phyloP scores from a whole-genome alignment of 805 yeast species.

The Nakazawaea anatomiae region DNA sequence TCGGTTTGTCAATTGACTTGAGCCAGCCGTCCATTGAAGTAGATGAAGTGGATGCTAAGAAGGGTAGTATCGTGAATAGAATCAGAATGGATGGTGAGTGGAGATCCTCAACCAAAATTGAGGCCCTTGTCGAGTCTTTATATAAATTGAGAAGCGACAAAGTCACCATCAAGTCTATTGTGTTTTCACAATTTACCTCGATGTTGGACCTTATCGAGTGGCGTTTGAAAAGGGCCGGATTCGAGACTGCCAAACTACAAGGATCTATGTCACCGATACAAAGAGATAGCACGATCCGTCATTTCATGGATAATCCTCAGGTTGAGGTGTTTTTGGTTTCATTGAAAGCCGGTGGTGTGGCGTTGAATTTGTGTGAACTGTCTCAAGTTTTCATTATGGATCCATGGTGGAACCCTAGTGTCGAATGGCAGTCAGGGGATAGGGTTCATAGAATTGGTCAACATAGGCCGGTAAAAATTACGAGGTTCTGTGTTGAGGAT shows the following conservation, averaged over 20 bases:
- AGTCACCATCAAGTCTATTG: conserved; percentile 90
- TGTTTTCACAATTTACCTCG: conserved; percentile 93
- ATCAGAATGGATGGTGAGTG: conserved; percentile 84
- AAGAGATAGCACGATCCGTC: conserved; percentile 83
- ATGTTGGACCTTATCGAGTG: conserved; percentile 96
- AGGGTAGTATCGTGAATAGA: conserved; percentile 77
- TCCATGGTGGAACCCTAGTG: conserved; percentile 99
- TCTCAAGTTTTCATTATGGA: conserved; percentile 93
- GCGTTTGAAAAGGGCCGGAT: conserved; percentile 92
- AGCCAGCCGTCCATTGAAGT: conserved; percentile 81
- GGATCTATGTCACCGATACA: conserved; percentile 98
- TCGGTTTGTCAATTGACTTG: conserved; percentile 84
- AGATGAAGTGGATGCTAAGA: conserved; percentile 48
- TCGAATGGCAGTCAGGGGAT: conserved; percentile 98
- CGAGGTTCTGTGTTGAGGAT: conserved; percentile 91
- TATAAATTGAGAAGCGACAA: conserved; percentile 81
- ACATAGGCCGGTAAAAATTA: conserved; percentile 86
- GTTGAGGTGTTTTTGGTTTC: conserved; percentile 95
- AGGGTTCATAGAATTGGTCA: conserved; percentile 98
- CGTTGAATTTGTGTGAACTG: conserved; percentile 92
- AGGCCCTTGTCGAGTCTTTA: conserved; percentile 90
- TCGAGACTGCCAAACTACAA: conserved; percentile 86
- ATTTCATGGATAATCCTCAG: conserved; percentile 86
- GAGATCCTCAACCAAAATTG: conserved; percentile 95
- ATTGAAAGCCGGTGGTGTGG: conserved; percentile 98